Base-by-base conservation (phyloP, 2,329 filamentous ascomycete genomes). In the Paracoccidioides lutzii region DNA sequence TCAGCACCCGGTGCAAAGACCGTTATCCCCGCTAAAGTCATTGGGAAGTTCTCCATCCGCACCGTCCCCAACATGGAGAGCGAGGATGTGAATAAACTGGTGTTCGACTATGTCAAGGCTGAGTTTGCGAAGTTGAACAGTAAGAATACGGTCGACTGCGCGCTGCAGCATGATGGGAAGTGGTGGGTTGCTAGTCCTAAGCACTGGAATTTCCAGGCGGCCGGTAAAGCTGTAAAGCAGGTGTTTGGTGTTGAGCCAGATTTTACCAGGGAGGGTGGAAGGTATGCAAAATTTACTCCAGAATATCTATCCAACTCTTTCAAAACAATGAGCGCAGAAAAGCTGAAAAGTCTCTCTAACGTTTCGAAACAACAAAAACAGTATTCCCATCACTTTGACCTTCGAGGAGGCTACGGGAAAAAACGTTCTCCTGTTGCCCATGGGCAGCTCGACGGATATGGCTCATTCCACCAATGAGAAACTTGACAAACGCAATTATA, bases 391-490 rank as follows among this genome's bases (percentile, higher is more conserved):
- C 53, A 98, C 93, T 6, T 76, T 98, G 66, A 97, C 90, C 1
- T 98, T 98, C 69, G 93, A 98, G 77, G 84, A 96, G 76, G 90
- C 93, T 15, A 95, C 91, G 5, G 90, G 90, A 67, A 98, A 98
- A 84, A 98, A 97, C 67, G 91, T 97, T 44, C 76, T 98, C 56
- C 77, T 98, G 62, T 75, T 98, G 63, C 93, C 93, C 37, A 97
- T 98, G 93, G 93, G 93, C 48, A 95, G 88, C 77, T 94, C 88
- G 45, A 98, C 91, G 1, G 93, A 97, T 70, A 90, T 88, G 44
- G 93, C 93, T 6, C 93, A 98, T 75, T 95, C 89, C 38, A 94
- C 96, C 74, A 98, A 98, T 71, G 93, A 97, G 81, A 96, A 95
- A 80, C 78, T 98, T 57, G 93, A 98, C 73, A 90, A 87, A 80